phyloP scores from a whole-genome alignment of 2,329 filamentous ascomycete genomes.

The Albophoma yamanashiensis region DNA sequence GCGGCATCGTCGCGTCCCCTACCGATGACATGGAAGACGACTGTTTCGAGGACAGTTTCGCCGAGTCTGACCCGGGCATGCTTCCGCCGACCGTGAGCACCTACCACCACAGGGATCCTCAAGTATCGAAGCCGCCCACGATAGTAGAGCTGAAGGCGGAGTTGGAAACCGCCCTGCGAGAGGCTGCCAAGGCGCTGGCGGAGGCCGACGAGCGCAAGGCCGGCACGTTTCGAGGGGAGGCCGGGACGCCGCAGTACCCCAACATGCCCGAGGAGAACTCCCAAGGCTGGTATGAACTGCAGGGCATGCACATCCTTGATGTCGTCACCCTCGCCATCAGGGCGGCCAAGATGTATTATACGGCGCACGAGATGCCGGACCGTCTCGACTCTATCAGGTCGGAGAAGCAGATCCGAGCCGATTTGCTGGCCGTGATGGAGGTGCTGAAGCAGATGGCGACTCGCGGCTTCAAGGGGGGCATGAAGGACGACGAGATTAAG shows the following conservation, averaged over 20 bases:
- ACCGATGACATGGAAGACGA: slow-evolving; percentile 31
- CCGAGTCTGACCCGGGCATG: slow-evolving; percentile 63
- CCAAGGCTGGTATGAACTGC: slow-evolving; percentile 72
- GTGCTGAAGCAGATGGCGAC: slow-evolving; percentile 85
- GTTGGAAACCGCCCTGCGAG: slow-evolving; percentile 56
- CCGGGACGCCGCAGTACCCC: slow-evolving; percentile 18
- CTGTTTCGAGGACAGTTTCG: slow-evolving; percentile 46
- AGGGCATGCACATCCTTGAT: slow-evolving; percentile 86
- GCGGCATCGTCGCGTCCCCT: slow-evolving; percentile 39
- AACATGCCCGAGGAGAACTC: slow-evolving; percentile 35
- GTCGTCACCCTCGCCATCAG: slow-evolving; percentile 91
- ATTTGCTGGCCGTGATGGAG: slow-evolving; percentile 79
- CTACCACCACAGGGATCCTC: slow-evolving; percentile 76
- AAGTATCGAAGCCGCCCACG: slow-evolving; percentile 74
- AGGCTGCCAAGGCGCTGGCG: slow-evolving; percentile 57
- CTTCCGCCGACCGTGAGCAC: slow-evolving; percentile 96
- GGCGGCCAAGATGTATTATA: slow-evolving; percentile 94
- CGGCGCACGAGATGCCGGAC: slow-evolving; percentile 77
- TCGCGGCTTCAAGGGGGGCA: slow-evolving; percentile 74
- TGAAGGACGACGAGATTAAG: slow-evolving; percentile 67
- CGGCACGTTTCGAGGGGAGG: slow-evolving; percentile 15
- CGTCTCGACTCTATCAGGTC: slow-evolving; percentile 78
- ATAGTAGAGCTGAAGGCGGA: slow-evolving; percentile 62
- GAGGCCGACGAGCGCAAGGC: slow-evolving; percentile 37
- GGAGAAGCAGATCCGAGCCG: slow-evolving; percentile 74